phyloP scores from a whole-genome alignment of 208 protist species.

The Crithidia thermophila region DNA sequence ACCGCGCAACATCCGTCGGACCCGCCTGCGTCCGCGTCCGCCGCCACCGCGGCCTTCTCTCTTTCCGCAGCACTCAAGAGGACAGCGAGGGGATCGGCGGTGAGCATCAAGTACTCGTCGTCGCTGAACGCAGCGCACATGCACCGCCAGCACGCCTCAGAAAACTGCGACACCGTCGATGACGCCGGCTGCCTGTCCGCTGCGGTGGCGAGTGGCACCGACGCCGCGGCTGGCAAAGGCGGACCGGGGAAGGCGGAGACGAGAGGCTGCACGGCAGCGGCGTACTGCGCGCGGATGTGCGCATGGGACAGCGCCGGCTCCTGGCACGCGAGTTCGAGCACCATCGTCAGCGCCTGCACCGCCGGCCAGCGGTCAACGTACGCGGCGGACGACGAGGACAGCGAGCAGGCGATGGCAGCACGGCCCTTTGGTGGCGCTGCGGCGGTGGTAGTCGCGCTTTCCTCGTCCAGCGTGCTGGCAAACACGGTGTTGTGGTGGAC shows the following conservation, averaged over 20 bases:
- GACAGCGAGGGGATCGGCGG: conserved; percentile 20
- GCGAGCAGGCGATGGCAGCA: no score
- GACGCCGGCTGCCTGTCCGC: background rate
- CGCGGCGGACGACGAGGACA: background rate
- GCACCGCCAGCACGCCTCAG: conserved; percentile 32
- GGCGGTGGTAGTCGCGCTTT: background rate
- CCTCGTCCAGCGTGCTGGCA: conserved; percentile 8
- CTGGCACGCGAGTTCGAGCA: conserved; percentile 13
- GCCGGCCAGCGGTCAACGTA: conserved; percentile 27
- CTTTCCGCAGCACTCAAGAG: conserved; percentile 18
- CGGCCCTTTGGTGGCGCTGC: background rate
- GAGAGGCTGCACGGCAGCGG: conserved; percentile 11
- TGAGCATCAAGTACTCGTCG: conserved; percentile 30
- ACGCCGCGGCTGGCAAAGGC: background rate
- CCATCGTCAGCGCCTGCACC: conserved; percentile 28
- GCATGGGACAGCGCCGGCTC: background rate
- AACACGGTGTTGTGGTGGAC: conserved; percentile 13
- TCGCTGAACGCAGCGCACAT: conserved; percentile 22
- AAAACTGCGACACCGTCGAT: conserved; percentile 6
- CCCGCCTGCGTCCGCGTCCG: background rate
- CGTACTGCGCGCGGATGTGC: conserved; percentile 9
- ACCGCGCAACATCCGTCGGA: conserved; percentile 3
- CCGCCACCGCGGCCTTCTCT: background rate
- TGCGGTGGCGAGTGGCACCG: background rate
- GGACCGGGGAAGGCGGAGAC: conserved; percentile 12